A percentile compares a stretch with the other conserved stretches of the same genome.
phyloP scores from a whole-genome alignment of 2,329 filamentous ascomycete species.

The Mycosphaerella sp. region DNA sequence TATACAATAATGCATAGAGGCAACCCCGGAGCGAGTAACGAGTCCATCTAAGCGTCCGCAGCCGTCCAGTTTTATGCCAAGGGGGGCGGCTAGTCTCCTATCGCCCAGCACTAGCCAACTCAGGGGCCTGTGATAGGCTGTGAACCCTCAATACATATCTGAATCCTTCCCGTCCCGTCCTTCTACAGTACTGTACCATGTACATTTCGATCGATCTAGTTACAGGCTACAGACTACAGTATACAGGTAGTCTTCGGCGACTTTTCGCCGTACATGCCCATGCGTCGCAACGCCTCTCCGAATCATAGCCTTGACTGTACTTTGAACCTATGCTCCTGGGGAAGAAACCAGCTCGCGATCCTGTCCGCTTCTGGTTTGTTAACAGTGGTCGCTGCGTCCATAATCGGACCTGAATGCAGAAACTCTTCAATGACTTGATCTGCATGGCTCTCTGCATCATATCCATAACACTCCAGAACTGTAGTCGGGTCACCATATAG shows the following conservation, averaged over 20 bases:
- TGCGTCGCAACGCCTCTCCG: neutral
- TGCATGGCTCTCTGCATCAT: conserved; percentile 37
- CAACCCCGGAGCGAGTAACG: too few relatives aligned
- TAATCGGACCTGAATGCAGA: conserved; percentile 24
- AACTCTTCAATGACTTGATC: conserved; percentile 30
- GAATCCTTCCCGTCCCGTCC: too few relatives aligned
- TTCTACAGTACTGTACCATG: too few relatives aligned
- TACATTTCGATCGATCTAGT: too few relatives aligned
- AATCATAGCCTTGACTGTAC: conserved; percentile 6
- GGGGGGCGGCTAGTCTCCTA: too few relatives aligned
- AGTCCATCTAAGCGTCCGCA: too few relatives aligned
- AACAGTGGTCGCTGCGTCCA: conserved; percentile 31
- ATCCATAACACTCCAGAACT: conserved; percentile 37
- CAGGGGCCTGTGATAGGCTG: too few relatives aligned
- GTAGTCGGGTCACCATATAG: conserved; percentile 38
- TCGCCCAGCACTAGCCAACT: too few relatives aligned
- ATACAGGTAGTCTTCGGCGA: neutral
- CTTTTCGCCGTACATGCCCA: neutral
- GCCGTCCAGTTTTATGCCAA: too few relatives aligned
- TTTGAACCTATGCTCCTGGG: conserved; percentile 18
- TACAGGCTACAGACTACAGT: too few relatives aligned
- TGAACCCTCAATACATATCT: too few relatives aligned
- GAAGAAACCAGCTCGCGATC: conserved; percentile 35
- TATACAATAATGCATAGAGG: too few relatives aligned
- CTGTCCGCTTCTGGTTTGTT: conserved; percentile 28